Base-by-base conservation (phyloP, 495 filamentous ascomycete species). In the Penicillium argentinense region DNA sequence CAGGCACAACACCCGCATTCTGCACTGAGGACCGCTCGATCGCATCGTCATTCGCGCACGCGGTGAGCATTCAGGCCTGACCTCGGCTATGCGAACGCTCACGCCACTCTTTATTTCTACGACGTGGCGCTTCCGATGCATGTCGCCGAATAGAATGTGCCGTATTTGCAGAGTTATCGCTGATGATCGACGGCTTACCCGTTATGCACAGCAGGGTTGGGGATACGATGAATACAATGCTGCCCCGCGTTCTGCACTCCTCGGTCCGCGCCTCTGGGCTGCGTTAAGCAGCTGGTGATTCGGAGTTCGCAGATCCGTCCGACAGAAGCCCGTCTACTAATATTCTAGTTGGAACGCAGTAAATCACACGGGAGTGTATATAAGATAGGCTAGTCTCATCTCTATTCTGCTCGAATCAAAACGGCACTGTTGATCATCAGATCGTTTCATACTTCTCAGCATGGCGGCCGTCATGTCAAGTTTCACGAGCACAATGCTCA, bases 201-300 rank as follows among this genome's bases (percentile, higher is more conserved):
- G 13, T 19, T 29, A 38, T 32, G n/a, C n/a, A n/a, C n/a, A n/a
- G n/a, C n/a, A n/a, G n/a, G n/a, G n/a, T n/a, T n/a, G n/a, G n/a
- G n/a, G n/a, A n/a, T n/a, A n/a, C n/a, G n/a, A n/a, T n/a, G n/a
- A n/a, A n/a, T n/a, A n/a, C n/a, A n/a, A n/a, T 28, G 36, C 36
- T 47, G 29, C 44, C 53, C 53, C 47, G 53, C 47, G 34, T 30
- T 16, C 16, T 23, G 30, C 12, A 22, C 42, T 54, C 51, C 51
- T 54, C 51, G 46, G 51, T 54, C 41, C 41, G 45, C 40, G 17
- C 24, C 5, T 13, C 8, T n/a, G n/a, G n/a, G n/a, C n/a, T n/a
- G n/a, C n/a, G n/a, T n/a, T n/a, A n/a, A n/a, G n/a, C n/a, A n/a
- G n/a, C n/a, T n/a, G n/a, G n/a, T n/a, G n/a, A n/a, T n/a, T n/a